These are phyloP conservation scores for Phytopythium mirpurense DNA, from an alignment of 352 stramenopile genomes.

Conservation along the genomic window DNA sequence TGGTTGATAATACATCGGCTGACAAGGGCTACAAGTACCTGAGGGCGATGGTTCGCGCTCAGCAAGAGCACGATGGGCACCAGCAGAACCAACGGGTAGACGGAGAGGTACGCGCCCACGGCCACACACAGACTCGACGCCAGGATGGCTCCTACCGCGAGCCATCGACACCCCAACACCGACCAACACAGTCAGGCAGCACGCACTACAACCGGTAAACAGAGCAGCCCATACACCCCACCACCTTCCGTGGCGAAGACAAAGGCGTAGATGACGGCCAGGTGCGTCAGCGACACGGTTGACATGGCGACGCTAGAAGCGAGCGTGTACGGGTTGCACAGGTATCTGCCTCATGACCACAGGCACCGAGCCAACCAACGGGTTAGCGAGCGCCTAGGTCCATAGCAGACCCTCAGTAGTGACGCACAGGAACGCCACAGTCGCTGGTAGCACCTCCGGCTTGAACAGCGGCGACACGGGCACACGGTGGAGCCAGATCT, in stretches of 20 bases:
- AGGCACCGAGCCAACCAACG: background rate
- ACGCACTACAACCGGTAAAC: background rate
- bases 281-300: slow-evolving; percentile 61
- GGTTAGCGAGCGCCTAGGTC: background rate
- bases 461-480: slow-evolving; percentile 67
- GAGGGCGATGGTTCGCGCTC: slow-evolving; percentile 13
- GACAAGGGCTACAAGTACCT: no score
- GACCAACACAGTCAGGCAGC: background rate
- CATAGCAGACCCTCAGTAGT: background rate
- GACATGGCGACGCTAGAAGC: slow-evolving; percentile 64
- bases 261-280: slow-evolving; percentile 58
- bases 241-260: slow-evolving; percentile 63
- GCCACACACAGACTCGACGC: slow-evolving; percentile 49
- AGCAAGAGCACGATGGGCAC: slow-evolving; percentile 51
- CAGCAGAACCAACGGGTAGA: slow-evolving; percentile 68
- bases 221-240: no score
- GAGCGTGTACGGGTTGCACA: slow-evolving; percentile 80
- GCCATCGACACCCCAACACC: slow-evolving; percentile 1
- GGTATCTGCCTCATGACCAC: slow-evolving; percentile 18
- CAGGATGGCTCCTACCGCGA: slow-evolving; percentile 27
- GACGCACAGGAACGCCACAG: slow-evolving; percentile 45
- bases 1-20: no score
- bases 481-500: slow-evolving; percentile 70
- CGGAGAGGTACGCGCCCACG: slow-evolving; percentile 56
- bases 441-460: slow-evolving; percentile 33